Conservation (phyloP, 2,329 filamentous ascomycete species). For the Alternaria panax region DNA sequence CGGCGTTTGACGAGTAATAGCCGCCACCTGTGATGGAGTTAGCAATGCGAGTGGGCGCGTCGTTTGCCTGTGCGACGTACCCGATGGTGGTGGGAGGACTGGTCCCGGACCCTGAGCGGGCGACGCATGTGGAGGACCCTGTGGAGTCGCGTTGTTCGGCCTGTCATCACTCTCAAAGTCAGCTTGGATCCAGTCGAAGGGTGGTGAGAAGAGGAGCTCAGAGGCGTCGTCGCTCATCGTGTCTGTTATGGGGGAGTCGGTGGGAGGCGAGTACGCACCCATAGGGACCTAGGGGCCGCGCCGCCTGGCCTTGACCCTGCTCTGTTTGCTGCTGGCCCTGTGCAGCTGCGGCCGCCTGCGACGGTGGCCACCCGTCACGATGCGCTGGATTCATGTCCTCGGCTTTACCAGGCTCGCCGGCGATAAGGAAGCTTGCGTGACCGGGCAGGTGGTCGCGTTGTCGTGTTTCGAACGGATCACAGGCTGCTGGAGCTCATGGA, state of each 20-base stretch:
- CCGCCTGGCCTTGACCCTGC: slow-evolving; percentile 42
- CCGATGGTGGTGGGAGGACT: slow-evolving; percentile 51
- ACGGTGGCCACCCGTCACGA: slow-evolving; percentile 51
- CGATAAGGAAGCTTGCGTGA: slow-evolving; percentile 30
- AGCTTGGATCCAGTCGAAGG: slow-evolving; percentile 26
- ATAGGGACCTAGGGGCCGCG: slow-evolving; percentile 46
- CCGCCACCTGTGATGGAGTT: slow-evolving; percentile 37
- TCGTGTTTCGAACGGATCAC: slow-evolving; percentile 15
- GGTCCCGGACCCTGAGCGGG: slow-evolving; percentile 46
- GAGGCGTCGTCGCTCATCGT: slow-evolving; percentile 27
- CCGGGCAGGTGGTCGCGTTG: slow-evolving; percentile 25
- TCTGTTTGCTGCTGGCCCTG: slow-evolving; percentile 52
- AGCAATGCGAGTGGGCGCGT: slow-evolving; percentile 21
- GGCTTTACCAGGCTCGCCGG: slow-evolving; percentile 42
- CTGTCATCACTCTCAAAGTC: slow-evolving; percentile 30
- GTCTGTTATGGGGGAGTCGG: slow-evolving; percentile 14
- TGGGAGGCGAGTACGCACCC: slow-evolving; percentile 38
- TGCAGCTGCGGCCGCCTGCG: slow-evolving; percentile 58
- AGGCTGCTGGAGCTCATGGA: slow-evolving; percentile 30
- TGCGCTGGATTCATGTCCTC: slow-evolving; percentile 50
- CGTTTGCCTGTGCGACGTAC: slow-evolving; percentile 36
- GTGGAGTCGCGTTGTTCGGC: slow-evolving; percentile 41
- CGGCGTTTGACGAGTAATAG: slow-evolving; percentile 52
- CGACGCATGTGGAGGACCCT: slow-evolving; percentile 45
- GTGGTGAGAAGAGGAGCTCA: slow-evolving; percentile 16